Conservation (phyloP, 2,329 filamentous ascomycete genomes). For the Trichoderma sp. region DNA sequence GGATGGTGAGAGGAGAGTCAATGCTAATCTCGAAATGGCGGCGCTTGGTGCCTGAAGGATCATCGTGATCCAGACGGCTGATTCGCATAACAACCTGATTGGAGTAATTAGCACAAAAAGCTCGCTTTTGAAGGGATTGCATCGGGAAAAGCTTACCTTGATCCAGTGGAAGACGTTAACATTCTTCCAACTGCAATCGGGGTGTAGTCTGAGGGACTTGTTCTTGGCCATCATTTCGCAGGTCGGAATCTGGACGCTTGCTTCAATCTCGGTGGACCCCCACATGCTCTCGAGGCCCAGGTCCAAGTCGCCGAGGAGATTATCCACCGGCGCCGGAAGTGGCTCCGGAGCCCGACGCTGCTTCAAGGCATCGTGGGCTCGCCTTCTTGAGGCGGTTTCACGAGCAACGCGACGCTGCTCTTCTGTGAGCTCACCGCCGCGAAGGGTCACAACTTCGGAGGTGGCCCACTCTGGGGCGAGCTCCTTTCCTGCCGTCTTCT, state of each 20-base stretch:
- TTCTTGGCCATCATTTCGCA: constrained; percentile 83
- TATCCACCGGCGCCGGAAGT: constrained; percentile 57
- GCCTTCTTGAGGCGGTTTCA: constrained; percentile 43
- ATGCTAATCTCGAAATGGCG: constrained; percentile 96
- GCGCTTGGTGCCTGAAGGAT: constrained; percentile 68
- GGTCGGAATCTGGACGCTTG: constrained; percentile 87
- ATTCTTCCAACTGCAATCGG: constrained; percentile 90
- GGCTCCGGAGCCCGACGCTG: constrained; percentile 38
- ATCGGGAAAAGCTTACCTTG: constrained; percentile 60
- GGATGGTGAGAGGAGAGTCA: constrained; percentile 89
- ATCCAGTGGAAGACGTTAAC: constrained; percentile 97
- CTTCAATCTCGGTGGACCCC: constrained; percentile 90
- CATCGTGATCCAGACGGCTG: constrained; percentile 75
- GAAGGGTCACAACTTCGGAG: constrained; percentile 72
- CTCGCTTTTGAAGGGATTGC: neutral
- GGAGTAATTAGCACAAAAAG: constrained; percentile 18
- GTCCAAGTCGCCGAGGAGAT: constrained; percentile 77
- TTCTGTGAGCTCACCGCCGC: constrained; percentile 71
- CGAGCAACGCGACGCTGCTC: constrained; percentile 48
- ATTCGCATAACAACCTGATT: constrained; percentile 83
- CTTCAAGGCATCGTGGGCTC: constrained; percentile 54
- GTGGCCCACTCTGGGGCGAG: constrained; percentile 70
- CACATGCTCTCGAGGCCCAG: constrained; percentile 68
- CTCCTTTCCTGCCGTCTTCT: constrained; percentile 79
- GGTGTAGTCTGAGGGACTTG: constrained; percentile 64